These are phyloP conservation scores for Candida anglica DNA, from an alignment of 805 yeast genomes.

Conservation along the genomic window DNA sequence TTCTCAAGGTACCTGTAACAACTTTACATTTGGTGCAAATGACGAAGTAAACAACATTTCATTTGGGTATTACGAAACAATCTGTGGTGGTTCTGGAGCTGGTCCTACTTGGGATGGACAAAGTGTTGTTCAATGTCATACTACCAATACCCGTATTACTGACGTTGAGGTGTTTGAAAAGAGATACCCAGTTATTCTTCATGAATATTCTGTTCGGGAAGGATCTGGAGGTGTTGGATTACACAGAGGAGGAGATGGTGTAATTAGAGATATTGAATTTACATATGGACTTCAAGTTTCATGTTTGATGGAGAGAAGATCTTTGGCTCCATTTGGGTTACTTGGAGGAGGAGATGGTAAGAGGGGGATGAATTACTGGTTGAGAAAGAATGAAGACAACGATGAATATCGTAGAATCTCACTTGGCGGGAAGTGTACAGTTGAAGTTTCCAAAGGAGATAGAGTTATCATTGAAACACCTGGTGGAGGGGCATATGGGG, in stretches of 20 bases:
- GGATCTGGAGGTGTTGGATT: constrained; percentile 81
- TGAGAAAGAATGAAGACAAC: constrained; percentile 9
- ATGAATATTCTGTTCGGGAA: constrained; percentile 63
- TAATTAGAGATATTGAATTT: constrained; percentile 80
- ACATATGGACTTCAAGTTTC: constrained; percentile 53
- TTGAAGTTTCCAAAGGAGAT: constrained; percentile 34
- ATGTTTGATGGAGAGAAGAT: constrained; percentile 81
- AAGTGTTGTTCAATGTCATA: constrained; percentile 88
- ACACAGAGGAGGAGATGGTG: constrained; percentile 81
- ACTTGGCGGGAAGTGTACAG: constrained; percentile 32
- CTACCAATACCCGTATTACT: constrained; percentile 91
- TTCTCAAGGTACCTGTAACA: constrained; percentile 94
- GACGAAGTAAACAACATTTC: constrained; percentile 53
- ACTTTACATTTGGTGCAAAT: constrained; percentile 85
- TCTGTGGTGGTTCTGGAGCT: constrained; percentile 96
- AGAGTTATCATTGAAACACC: constrained; percentile 37
- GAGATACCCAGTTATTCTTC: constrained; percentile 78
- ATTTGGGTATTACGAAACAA: constrained; percentile 90
- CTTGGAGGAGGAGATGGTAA: constrained; percentile 76
- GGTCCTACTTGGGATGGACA: constrained; percentile 83
- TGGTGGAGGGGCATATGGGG: constrained; percentile 44
- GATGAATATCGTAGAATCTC: constrained; percentile 15
- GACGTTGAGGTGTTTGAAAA: constrained; percentile 88
- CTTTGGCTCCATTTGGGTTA: constrained; percentile 81
- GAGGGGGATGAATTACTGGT: constrained; percentile 53